Evolutionary conservation across 306 rosid species (phyloP), one percentile per base, ranked within the genome.

Genomic region (Glycine tomentella): DNA sequence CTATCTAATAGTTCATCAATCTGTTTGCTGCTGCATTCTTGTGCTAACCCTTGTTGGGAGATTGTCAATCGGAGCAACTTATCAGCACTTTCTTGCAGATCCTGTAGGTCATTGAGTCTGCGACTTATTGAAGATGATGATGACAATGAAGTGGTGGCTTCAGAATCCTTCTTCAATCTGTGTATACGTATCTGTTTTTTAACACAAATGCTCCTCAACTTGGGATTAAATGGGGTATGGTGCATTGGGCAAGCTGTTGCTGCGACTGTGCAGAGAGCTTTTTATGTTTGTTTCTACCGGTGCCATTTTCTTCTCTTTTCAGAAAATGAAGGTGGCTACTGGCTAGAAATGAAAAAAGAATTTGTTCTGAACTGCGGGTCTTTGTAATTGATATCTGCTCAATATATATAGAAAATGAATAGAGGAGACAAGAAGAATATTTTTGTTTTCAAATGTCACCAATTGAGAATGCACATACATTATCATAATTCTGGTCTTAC

Each of bases 221-320:
- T 78, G 82, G 52, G 83, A 78, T 16, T 72, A 44, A 58, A 72
- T 4, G 3, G 83, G 83, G 45, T 77, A 4, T 52, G 31, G 31
- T 25, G 31, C 31, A 25, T 25, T 25, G 31, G 31, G 31, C 31
- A 25, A 25, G 31, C 31, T 25, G 31, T 25, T 25, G 15, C 16
- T 51, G 70, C 17, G 64, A 64, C 38, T 49, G 73, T 42, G 45
- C 45, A 5, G 45, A 42, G 45, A 42, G 45, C 45, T 42, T 42
- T 42, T 42, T 42, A 51, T 53, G 63, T 63, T 71, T 25, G 57
- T 17, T 33, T 64, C 44, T 9, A 49, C 20, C 1, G 42, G 71
- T 71, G 55, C 80, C 83, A 42, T 42, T 5, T 42, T 42, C 31
- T 25, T 25, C 6, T 5, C 6, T 42, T 42, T 6, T 4, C 5